These are phyloP conservation scores for Acer saccharum DNA, from an alignment of 345 rosid species.

Conservation along the genomic window DNA sequence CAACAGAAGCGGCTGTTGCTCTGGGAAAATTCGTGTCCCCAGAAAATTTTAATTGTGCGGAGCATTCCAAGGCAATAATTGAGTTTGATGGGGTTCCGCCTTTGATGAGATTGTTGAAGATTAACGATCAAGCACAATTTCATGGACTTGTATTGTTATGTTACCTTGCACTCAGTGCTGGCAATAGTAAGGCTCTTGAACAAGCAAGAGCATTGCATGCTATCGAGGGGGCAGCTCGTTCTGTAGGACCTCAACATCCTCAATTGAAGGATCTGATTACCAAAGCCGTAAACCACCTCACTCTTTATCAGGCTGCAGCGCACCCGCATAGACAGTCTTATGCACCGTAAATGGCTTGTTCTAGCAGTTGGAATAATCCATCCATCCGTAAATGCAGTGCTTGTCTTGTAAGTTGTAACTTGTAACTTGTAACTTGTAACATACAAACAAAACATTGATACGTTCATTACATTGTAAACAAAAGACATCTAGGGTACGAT, in stretches of 20 bases:
- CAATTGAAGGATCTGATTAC: conserved; percentile 49
- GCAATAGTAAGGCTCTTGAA: conserved; percentile 61
- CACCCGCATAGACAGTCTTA: conserved; percentile 35
- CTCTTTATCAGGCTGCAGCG: conserved; percentile 51
- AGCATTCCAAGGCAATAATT: conserved; percentile 59
- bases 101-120: conserved; percentile 41
- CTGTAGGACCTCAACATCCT: conserved; percentile 45
- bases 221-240: conserved; percentile 50
- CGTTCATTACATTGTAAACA: neutral
- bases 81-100: conserved; percentile 53
- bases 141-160: conserved; percentile 49
- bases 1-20: conserved; percentile 54
- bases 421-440: neutral
- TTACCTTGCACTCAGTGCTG: conserved; percentile 53
- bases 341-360: conserved; percentile 18
- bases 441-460: neutral
- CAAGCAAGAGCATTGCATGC: conserved; percentile 52
- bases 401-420: conserved; percentile 2
- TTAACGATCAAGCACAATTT: conserved; percentile 36
- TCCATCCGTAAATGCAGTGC: neutral
- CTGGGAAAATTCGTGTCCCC: conserved; percentile 56
- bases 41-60: conserved; percentile 50
- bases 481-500: conserved; percentile 12
- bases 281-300: conserved; percentile 48
- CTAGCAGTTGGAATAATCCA: neutral